Conservation (phyloP, 148 eudicot species). For the Drosera capensis region DNA sequence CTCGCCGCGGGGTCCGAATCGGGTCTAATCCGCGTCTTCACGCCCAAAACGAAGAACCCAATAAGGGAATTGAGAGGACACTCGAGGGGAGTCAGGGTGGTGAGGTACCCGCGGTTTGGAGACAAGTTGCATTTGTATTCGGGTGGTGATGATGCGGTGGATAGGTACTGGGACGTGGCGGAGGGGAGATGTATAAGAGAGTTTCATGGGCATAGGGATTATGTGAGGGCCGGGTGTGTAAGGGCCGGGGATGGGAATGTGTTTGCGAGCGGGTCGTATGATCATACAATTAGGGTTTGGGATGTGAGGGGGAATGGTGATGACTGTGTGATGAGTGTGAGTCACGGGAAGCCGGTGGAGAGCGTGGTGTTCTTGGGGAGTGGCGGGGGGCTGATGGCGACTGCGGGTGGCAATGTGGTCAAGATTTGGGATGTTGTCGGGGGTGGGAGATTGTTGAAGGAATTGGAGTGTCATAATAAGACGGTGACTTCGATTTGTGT, state of each 20-base stretch:
- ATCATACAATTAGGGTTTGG: constrained; percentile 74
- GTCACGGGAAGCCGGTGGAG: constrained; percentile 81
- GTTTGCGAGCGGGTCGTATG: constrained; percentile 76
- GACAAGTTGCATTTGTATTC: constrained; percentile 57
- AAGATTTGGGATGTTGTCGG: constrained; percentile 96
- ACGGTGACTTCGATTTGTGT: constrained; percentile 82
- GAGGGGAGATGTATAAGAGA: constrained; percentile 20
- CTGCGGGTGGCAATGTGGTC: constrained; percentile 67
- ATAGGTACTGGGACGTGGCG: constrained; percentile 79
- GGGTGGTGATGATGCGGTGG: constrained; percentile 60
- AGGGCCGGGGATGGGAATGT: constrained; percentile 60
- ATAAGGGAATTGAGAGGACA: constrained; percentile 49
- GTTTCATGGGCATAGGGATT: constrained; percentile 71
- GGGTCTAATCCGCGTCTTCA: constrained; percentile 47
- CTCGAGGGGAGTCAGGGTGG: constrained; percentile 41
- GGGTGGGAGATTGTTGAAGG: constrained; percentile 58
- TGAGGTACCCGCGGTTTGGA: constrained; percentile 33
- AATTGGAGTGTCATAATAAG: constrained; percentile 79
- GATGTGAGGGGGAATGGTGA: constrained; percentile 46
- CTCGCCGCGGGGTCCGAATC: constrained; percentile 49
- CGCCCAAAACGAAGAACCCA: constrained; percentile 29
- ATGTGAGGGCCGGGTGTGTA: constrained; percentile 48
- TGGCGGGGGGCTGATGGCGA: constrained; percentile 72
- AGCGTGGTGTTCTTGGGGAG: constrained; percentile 62
- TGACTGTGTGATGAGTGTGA: constrained; percentile 29